These are phyloP conservation scores for Gynandropsis gynandra DNA, from an alignment of 345 rosid genomes.

Conservation along the genomic window DNA sequence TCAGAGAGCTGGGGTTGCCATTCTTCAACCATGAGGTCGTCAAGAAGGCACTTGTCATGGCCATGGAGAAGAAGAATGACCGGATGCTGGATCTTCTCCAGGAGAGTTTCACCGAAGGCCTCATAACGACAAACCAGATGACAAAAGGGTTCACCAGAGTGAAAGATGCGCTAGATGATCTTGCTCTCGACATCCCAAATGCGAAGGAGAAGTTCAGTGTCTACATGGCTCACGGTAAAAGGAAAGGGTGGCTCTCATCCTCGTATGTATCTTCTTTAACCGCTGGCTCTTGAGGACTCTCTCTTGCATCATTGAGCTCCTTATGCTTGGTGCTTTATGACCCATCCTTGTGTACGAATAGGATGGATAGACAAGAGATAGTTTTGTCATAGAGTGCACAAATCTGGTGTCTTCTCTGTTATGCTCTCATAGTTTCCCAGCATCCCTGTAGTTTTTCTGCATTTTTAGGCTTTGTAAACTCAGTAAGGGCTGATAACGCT, in stretches of 20 bases:
- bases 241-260: conserved; percentile 63
- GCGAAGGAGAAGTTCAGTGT: conserved; percentile 71
- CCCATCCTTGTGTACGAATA: no score
- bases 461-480: no score
- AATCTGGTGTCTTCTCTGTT: no score
- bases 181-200: conserved; percentile 91
- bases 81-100: conserved; percentile 72
- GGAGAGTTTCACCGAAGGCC: conserved; percentile 81
- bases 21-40: conserved; percentile 98
- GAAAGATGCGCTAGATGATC: conserved; percentile 82
- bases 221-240: conserved; percentile 62
- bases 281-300: no score
- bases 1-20: conserved; percentile 93
- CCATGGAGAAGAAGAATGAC: conserved; percentile 99
- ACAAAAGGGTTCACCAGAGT: conserved; percentile 84
- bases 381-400: no score
- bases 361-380: no score
- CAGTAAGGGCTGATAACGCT: no score
- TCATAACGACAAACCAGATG: conserved; percentile 89
- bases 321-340: no score
- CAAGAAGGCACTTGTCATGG: conserved; percentile 98
- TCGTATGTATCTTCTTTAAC: no score
- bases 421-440: no score
- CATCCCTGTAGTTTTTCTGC: no score
- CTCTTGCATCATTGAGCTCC: no score